Base-by-base conservation (phyloP, 257 asterid genomes). In the Verbena officinalis region DNA sequence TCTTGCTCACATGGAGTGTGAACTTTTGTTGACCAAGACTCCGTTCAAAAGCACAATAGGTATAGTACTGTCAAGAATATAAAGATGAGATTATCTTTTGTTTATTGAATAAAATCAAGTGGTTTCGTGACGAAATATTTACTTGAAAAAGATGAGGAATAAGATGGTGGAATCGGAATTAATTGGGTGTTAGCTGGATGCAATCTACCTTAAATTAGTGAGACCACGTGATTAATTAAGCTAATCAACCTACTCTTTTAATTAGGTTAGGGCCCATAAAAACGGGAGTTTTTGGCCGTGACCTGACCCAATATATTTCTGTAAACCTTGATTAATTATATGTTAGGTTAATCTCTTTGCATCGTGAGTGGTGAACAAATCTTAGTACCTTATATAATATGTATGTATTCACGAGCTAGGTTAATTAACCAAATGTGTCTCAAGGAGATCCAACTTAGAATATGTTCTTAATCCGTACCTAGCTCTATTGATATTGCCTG, bases 141-240 rank as follows among this genome's bases (percentile, higher is more conserved):
- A 40, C 58, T 53, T n/a, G 61, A 58, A 64, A 75, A 38, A 9
- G 50, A 69, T 57, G 52, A n/a, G 24, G 24, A 23, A 19, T 54
- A 38, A 39, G 42, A 20, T 40, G 6, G 27, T 39, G 54, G 56
- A 45, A 24, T n/a, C n/a, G n/a, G n/a, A n/a, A n/a, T n/a, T n/a
- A n/a, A n/a, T 16, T 16, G 44, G 67, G 15, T 15, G n/a, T 43
- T 60, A 59, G 55, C 56, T 64, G 48, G 64, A 43, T 54, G 38
- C 20, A 55, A 43, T 39, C 34, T n/a, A 64, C 5, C 56, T 59
- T 21, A 59, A 40, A 39, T 51, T 58, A 59, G 30, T 60, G 34
- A 36, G 34, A 15, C 11, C 33, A 27, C 13, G 33, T 46, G 7
- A 14, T 54, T 53, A 60, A 64, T 33, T 27, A 55, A 55, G 53